These are phyloP conservation scores for Eucalyptus curtisii DNA, from an alignment of 345 rosid species.

Conservation along the genomic window DNA sequence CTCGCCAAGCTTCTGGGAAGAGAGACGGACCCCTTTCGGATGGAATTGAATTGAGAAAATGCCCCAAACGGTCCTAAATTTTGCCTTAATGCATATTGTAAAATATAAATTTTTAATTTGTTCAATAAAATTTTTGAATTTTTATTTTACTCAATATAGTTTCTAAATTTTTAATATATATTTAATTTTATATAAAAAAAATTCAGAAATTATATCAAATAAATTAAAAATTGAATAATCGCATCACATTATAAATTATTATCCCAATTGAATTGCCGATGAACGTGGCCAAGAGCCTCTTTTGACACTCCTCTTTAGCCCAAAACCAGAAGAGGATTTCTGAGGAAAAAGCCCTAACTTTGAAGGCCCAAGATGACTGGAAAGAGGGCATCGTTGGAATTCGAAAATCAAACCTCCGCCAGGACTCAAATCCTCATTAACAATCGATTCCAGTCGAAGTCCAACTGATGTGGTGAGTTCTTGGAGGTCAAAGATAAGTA, in stretches of 20 bases:
- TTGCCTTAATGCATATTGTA: too few species aligned
- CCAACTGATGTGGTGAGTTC: conserved; percentile 1
- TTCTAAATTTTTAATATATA: accelerated
- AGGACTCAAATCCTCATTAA: neutral
- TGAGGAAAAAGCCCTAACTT: neutral
- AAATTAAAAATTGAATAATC: too few species aligned
- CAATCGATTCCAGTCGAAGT: neutral
- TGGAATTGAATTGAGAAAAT: neutral
- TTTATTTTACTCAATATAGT: too few species aligned
- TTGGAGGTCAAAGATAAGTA: neutral
- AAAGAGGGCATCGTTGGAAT: neutral
- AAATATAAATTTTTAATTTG: too few species aligned
- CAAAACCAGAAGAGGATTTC: neutral
- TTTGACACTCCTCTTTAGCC: neutral
- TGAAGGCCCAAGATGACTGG: neutral
- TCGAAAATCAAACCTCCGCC: neutral
- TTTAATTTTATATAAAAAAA: too few species aligned
- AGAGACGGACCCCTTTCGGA: neutral
- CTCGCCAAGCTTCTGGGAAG: neutral
- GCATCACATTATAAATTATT: too few species aligned
- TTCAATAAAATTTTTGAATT: accelerated
- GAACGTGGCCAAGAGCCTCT: neutral
- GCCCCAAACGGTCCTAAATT: too few species aligned
- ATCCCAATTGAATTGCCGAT: neutral
- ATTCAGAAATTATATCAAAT: too few species aligned